Percentiles rank a stretch among this genome's conserved stretches.
Conservation (phyloP, 495 filamentous ascomycete species). For the Penicillium ucsense region DNA sequence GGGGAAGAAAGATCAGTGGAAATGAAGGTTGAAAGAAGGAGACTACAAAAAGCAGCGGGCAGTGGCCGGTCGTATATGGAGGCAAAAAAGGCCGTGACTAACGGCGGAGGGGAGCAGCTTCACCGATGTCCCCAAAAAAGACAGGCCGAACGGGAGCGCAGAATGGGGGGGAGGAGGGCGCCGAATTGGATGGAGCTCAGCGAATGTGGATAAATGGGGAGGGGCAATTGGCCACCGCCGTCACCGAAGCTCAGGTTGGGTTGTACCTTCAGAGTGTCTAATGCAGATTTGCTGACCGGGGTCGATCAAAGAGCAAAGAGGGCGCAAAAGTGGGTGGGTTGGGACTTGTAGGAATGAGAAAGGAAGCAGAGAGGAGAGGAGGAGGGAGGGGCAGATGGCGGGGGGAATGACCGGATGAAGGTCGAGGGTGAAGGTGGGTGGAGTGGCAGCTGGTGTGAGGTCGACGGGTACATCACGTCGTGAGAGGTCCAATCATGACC, state of each 20-base stretch:
- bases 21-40: conserved; percentile 6
- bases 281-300: too few species aligned
- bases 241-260: conserved; percentile 13
- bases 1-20: conserved; percentile 11
- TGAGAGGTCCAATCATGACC: too few species aligned
- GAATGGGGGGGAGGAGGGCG: conserved; percentile 7
- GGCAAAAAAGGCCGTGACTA: conserved; percentile 26
- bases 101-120: conserved; percentile 28
- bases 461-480: too few species aligned
- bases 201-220: conserved; percentile 1
- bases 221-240: conserved; percentile 16
- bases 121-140: conserved; percentile 40
- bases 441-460: not conserved
- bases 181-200: conserved; percentile 17
- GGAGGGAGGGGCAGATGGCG: conserved; percentile 11
- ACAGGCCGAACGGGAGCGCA: conserved; percentile 20
- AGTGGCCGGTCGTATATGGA: conserved; percentile 13
- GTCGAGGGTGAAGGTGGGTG: not conserved
- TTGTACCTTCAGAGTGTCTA: not conserved
- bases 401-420: conserved; percentile 1
- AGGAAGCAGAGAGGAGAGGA: not conserved
- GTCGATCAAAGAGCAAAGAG: too few species aligned
- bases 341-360: not conserved
- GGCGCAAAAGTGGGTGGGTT: not conserved
- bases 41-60: conserved; percentile 14